Percentiles rank a stretch among this genome's conserved stretches.
phyloP scores from a whole-genome alignment of 2,329 filamentous ascomycete species.

The Botryotinia convoluta region DNA sequence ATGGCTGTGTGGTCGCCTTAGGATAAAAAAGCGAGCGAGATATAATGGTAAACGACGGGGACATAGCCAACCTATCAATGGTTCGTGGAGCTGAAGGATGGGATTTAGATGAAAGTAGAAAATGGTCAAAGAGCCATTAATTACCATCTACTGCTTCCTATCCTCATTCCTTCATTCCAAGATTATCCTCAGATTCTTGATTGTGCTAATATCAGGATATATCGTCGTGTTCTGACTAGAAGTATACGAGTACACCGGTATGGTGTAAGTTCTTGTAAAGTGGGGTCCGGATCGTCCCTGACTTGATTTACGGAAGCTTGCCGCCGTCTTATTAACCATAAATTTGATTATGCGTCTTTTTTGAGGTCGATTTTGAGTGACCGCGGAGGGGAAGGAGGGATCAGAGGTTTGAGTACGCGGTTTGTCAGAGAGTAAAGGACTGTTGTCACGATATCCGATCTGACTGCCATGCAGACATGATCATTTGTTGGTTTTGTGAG shows the following conservation, averaged over 20 bases:
- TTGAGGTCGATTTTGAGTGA: neutral
- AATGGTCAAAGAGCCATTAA: neutral
- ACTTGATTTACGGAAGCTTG: conserved; percentile 8
- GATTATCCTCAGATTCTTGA: neutral
- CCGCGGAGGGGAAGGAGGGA: neutral
- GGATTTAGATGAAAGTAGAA: neutral
- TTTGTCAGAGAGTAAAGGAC: neutral
- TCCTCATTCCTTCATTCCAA: neutral
- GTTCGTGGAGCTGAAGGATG: neutral
- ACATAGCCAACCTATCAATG: neutral
- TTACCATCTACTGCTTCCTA: neutral
- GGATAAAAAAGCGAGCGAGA: neutral
- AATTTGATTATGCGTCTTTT: neutral
- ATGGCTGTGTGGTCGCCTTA: neutral
- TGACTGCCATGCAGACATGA: neutral
- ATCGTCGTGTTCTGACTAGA: neutral
- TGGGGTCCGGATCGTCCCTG: conserved; percentile 17
- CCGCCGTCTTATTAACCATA: neutral
- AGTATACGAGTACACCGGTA: neutral
- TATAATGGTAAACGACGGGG: neutral
- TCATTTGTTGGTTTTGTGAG: conserved; percentile 10
- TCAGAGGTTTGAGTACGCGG: neutral
- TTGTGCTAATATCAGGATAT: neutral
- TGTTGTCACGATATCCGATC: conserved; percentile 4
- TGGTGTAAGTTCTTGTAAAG: conserved; percentile 1